Base-by-base conservation (phyloP, 495 filamentous ascomycete species). In the Trichodelitschia bisporula region DNA sequence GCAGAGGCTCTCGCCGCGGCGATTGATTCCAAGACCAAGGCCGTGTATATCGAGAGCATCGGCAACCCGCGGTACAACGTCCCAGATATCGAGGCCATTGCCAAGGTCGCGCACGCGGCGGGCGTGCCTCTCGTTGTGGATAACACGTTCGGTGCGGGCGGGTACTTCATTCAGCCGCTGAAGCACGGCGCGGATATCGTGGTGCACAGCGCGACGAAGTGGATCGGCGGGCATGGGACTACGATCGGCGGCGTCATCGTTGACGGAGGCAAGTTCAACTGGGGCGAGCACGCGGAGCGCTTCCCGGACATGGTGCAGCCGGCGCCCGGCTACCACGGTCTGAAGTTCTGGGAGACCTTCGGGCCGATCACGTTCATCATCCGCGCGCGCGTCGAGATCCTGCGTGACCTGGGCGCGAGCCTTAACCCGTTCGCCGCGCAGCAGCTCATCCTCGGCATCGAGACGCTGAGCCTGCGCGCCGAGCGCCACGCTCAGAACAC, bases 271-370 rank as follows among this genome's bases (percentile, higher is more conserved):
- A 90, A 83, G 43, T 97, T 97, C 49, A 75, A 93, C 59, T 97
- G 86, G 86, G 82, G 82, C 33, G 74, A 75, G 56, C 50, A 92
- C 42, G 78, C 57, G 18, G 68, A 70, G 36, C 73, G 80, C 1
- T 97, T 93, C 64, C 86, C 89, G 2, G 77, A 93, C 50, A 77
- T 97, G 54, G 68, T 74, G 26, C 79, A 97, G 52, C 89, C 86
- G 2, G 67, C 76, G 0, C 74, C 77, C 35, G 84, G 89, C 12
- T 97, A 93, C 54, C 86, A 95, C 51, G 86, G 89, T 3, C 62
- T 97, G 33, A 89, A 83, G 47, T 93, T 95, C 63, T 92, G 72
- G 73, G 89, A 95, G 41, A 86, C 82, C 0, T 95, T 93, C 40
- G 89, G 89, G 2, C 50, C 67, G 15, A 67, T 29, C 6, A 65